Percentiles rank a stretch among this genome's conserved stretches.
Evolutionary conservation across 495 filamentous ascomycete species (phyloP).

Genomic region (Cercophora scortea): DNA sequence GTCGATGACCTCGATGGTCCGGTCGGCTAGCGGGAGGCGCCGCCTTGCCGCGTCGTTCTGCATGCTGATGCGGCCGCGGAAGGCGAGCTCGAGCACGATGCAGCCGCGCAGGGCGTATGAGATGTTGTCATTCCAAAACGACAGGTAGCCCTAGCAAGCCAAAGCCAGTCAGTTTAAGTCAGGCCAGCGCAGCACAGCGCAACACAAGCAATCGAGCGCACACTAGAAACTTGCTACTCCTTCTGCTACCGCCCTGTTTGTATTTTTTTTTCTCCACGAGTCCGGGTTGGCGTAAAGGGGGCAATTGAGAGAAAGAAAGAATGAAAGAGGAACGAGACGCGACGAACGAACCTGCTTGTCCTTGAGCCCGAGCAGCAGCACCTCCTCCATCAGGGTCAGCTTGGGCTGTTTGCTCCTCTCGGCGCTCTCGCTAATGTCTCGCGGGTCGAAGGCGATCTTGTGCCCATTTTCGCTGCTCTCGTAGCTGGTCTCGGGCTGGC

Average conservation of each 20-base stretch:
- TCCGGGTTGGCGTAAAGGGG: too few relatives aligned
- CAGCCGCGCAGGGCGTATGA: conserved; percentile 95
- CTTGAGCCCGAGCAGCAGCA: conserved; percentile 88
- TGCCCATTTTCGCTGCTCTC: conserved; percentile 92
- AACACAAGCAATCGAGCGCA: not conserved
- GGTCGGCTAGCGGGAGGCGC: conserved; percentile 85
- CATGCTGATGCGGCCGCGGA: conserved; percentile 95
- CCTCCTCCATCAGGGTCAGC: conserved; percentile 96
- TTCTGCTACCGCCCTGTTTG: too few relatives aligned
- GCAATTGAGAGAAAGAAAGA: not conserved
- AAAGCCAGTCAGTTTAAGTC: not conserved
- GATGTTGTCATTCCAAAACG: conserved; percentile 99
- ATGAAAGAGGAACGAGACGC: not conserved
- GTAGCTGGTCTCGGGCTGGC: conserved; percentile 81
- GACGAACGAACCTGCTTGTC: conserved; percentile 70
- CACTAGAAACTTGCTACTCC: too few relatives aligned
- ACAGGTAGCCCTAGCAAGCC: conserved; percentile 72
- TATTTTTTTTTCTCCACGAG: too few relatives aligned
- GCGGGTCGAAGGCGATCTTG: conserved; percentile 95
- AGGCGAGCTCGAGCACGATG: conserved; percentile 94
- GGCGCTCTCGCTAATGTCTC: conserved; percentile 93
- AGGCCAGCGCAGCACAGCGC: too few relatives aligned
- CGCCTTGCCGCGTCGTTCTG: conserved; percentile 90
- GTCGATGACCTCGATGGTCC: conserved; percentile 92
- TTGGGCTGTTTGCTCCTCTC: conserved; percentile 98